Evolutionary conservation across 345 rosid species (phyloP).

Genomic region (Lumnitzera littorea): DNA sequence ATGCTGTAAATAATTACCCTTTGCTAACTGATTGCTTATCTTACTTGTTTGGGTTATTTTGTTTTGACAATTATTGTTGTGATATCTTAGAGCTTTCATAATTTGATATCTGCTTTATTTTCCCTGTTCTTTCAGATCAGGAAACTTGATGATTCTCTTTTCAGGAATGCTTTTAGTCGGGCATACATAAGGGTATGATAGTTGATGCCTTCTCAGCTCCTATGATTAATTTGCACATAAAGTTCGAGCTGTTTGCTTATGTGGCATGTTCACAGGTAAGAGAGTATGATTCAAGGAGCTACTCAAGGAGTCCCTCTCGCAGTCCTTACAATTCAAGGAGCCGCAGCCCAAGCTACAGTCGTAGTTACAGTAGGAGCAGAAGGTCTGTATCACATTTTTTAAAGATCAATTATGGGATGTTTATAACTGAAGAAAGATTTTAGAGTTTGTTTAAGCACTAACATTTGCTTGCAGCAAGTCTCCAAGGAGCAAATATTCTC

Average conservation of each 20-base stretch:
- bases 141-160: constrained; percentile 84
- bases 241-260: neutral
- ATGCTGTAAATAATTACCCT: constrained; percentile 56
- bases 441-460: constrained; percentile 1
- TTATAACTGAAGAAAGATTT: neutral
- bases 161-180: constrained; percentile 84
- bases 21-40: neutral
- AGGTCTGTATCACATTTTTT: constrained; percentile 32
- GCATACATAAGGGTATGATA: constrained; percentile 67
- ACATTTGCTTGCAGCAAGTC: constrained; percentile 35
- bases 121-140: constrained; percentile 34
- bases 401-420: neutral
- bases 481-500: constrained; percentile 26
- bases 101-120: constrained; percentile 2
- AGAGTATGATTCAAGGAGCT: constrained; percentile 59
- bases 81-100: constrained; percentile 7
- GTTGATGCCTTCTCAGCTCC: neutral
- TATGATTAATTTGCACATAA: neutral
- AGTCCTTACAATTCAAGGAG: constrained; percentile 32
- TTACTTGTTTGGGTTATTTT: neutral
- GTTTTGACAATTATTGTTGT: neutral
- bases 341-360: constrained; percentile 31
- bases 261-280: constrained; percentile 42
- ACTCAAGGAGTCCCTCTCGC: constrained; percentile 61
- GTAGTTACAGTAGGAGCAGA: constrained; percentile 42